phyloP scores from a whole-genome alignment of 768 basidiomycete genomes.

The Sarcomyxa edulis region DNA sequence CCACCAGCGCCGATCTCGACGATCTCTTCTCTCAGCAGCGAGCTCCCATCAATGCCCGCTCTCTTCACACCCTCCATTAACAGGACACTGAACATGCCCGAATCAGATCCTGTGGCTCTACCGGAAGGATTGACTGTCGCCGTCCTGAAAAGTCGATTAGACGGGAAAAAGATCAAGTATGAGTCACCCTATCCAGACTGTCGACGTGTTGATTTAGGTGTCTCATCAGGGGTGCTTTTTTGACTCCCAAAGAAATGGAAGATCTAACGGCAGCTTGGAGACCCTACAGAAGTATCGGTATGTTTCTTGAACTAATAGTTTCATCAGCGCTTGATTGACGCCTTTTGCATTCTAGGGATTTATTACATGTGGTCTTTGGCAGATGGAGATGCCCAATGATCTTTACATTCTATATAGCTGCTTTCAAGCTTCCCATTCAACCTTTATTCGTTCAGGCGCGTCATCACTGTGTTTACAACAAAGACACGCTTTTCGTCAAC shows the following conservation, averaged over 20 bases:
- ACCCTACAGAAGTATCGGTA: slow-evolving; percentile 80
- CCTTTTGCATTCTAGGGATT: slow-evolving; percentile 47
- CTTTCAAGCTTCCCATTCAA: too few species aligned
- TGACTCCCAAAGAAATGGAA: slow-evolving; percentile 82
- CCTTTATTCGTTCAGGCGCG: background rate
- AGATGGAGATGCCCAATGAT: too few species aligned
- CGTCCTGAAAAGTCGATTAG: slow-evolving; percentile 52
- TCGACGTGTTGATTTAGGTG: background rate
- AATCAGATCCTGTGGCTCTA: slow-evolving; percentile 28
- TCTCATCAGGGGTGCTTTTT: slow-evolving; percentile 52
- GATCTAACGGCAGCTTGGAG: slow-evolving; percentile 70
- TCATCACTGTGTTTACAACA: background rate
- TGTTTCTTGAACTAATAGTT: slow-evolving; percentile 14
- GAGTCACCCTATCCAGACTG: slow-evolving; percentile 12
- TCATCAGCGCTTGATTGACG: slow-evolving; percentile 4
- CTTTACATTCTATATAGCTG: too few species aligned
- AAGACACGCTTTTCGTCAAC: too few species aligned
- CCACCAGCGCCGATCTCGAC: slow-evolving; percentile 23
- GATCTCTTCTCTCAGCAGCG: slow-evolving; percentile 16
- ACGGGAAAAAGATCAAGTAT: slow-evolving; percentile 69
- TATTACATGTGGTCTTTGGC: slow-evolving; percentile 88
- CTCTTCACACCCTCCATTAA: slow-evolving; percentile 68
- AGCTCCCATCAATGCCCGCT: slow-evolving; percentile 39
- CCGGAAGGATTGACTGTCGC: slow-evolving; percentile 57
- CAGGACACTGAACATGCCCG: slow-evolving; percentile 39